Percentiles rank a stretch among this genome's conserved stretches.
These are phyloP conservation scores for Monascus purpureus DNA, from an alignment of 495 filamentous ascomycete genomes.

Conservation along the genomic window DNA sequence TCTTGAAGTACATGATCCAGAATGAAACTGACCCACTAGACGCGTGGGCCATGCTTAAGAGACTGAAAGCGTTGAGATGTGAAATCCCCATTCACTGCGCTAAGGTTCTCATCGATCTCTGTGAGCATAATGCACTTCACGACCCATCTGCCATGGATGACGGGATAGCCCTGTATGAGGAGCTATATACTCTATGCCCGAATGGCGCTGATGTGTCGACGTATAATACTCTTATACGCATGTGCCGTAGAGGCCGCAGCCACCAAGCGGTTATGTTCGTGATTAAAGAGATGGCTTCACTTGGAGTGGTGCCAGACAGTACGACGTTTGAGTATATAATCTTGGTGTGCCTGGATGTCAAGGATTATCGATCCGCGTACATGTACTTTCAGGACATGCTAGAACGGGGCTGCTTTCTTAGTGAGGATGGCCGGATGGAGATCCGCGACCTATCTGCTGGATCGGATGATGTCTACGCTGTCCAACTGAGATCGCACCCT, in stretches of 20 bases:
- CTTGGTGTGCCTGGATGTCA: conserved; percentile 41
- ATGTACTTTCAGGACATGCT: conserved; percentile 27
- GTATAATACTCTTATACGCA: conserved; percentile 54
- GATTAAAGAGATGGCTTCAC: conserved; percentile 56
- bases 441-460: conserved; percentile 16
- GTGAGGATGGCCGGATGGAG: conserved; percentile 10
- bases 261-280: conserved; percentile 53
- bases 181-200: conserved; percentile 46
- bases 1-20: conserved; percentile 32
- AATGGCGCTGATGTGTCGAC: conserved; percentile 43
- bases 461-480: conserved; percentile 17
- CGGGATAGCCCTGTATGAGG: conserved; percentile 58
- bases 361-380: conserved; percentile 24
- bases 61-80: conserved; percentile 22
- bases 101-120: conserved; percentile 18
- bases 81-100: conserved; percentile 20
- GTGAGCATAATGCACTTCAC: conserved; percentile 12
- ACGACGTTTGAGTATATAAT: conserved; percentile 58
- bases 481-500: conserved; percentile 18
- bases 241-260: conserved; percentile 35
- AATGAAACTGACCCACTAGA: conserved; percentile 16
- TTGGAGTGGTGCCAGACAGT: conserved; percentile 42
- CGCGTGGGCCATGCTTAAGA: conserved; percentile 40
- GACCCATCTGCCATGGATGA: conserved; percentile 21
- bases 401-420: conserved; percentile 12